Evolutionary conservation across 371 early-diverging fungal genomes (phyloP).

Genomic region (Sporodiniella umbellata): DNA sequence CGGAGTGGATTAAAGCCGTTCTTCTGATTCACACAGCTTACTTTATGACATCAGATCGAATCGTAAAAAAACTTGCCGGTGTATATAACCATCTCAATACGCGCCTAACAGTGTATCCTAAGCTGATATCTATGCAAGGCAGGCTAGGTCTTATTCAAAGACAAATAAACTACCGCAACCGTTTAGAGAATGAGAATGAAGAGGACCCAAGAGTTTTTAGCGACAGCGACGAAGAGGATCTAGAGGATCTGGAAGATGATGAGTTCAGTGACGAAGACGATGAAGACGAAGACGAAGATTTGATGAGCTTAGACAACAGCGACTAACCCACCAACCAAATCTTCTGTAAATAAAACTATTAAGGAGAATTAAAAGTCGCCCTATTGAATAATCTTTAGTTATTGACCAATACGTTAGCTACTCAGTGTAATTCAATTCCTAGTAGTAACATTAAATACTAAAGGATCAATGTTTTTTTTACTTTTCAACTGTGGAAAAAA

Average conservation of each 20-base stretch:
- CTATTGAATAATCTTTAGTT: no score
- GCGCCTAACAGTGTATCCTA: conserved; percentile 51
- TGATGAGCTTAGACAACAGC: conserved; percentile 15
- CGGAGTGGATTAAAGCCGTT: conserved; percentile 72
- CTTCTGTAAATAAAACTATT: no score
- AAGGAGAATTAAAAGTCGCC: no score
- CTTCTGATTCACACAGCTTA: conserved; percentile 65
- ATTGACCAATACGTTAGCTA: no score
- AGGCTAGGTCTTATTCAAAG: conserved; percentile 68
- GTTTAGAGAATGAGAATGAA: conserved; percentile 37
- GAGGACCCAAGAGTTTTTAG: conserved; percentile 22
- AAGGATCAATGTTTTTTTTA: no score
- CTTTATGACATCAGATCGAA: conserved; percentile 56
- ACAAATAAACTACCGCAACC: conserved; percentile 58
- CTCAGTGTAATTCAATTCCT: no score
- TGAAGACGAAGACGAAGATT: conserved; percentile 12
- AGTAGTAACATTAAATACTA: no score
- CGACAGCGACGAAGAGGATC: conserved; percentile 10
- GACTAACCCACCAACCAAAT: no score
- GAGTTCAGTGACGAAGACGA: conserved; percentile 16
- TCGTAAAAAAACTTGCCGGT: conserved; percentile 51
- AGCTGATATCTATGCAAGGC: conserved; percentile 62
- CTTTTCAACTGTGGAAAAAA: no score
- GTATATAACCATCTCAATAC: conserved; percentile 62
- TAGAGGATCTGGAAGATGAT: conserved; percentile 21